phyloP scores from a whole-genome alignment of 164 flowering plant species.

The Kingdonia uniflora region DNA sequence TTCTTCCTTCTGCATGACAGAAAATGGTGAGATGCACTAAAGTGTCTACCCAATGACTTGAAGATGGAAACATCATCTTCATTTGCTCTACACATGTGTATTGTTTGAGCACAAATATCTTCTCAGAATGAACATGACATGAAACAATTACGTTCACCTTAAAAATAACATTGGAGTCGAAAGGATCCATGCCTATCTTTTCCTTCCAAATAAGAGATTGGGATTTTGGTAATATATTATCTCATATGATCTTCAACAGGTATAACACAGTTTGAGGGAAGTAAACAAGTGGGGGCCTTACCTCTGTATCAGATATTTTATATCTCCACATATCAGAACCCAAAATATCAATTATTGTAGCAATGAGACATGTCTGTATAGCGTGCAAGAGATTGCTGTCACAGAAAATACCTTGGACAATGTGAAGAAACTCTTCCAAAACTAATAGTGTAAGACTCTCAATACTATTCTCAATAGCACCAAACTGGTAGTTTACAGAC shows the following conservation, averaged over 20 bases:
- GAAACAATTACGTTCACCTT: slow-evolving; percentile 23
- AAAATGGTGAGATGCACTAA: slow-evolving; percentile 59
- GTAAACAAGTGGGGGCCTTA: slow-evolving; percentile 58
- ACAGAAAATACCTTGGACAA: too few species aligned
- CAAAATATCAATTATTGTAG: slow-evolving; percentile 51
- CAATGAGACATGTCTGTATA: too few species aligned
- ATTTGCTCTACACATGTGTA: slow-evolving; percentile 56
- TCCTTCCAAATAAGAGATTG: slow-evolving; percentile 23
- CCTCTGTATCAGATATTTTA: slow-evolving; percentile 25
- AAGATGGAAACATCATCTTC: slow-evolving; percentile 51
- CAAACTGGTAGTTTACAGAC: too few species aligned
- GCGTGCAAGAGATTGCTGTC: too few species aligned
- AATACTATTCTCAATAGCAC: too few species aligned
- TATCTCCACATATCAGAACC: slow-evolving; percentile 54
- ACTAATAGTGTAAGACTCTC: slow-evolving; percentile 43
- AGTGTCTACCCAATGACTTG: too few species aligned
- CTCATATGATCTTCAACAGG: slow-evolving; percentile 58
- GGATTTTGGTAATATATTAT: slow-evolving; percentile 33
- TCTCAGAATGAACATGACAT: too few species aligned
- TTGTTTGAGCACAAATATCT: slow-evolving; percentile 42
- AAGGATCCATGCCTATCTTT: slow-evolving; percentile 15
- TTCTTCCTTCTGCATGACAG: slow-evolving; percentile 75
- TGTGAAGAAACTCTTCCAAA: too few species aligned
- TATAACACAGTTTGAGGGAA: too few species aligned
- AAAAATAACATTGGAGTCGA: slow-evolving; percentile 10